Evolutionary conservation across 2,329 filamentous ascomycete genomes (phyloP).

Genomic region (Eurotiales sp.): DNA sequence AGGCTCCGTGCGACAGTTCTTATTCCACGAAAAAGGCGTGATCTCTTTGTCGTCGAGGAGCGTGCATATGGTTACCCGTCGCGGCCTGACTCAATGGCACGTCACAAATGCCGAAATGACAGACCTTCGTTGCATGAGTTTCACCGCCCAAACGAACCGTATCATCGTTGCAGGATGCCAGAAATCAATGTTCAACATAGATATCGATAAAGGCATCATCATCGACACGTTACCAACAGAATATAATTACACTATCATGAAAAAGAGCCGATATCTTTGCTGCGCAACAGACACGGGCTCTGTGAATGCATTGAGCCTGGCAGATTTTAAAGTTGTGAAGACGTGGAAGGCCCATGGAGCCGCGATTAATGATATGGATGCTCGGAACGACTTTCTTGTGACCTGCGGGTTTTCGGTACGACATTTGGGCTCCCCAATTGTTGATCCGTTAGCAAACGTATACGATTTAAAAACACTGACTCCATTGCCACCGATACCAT

Average conservation of each 20-base stretch:
- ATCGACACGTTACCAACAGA: constrained; percentile 69
- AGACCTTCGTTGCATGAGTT: constrained; percentile 91
- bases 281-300: constrained; percentile 79
- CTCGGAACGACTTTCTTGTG: constrained; percentile 88
- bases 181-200: constrained; percentile 74
- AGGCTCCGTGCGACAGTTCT: constrained; percentile 78
- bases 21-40: constrained; percentile 88
- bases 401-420: constrained; percentile 91
- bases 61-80: constrained; percentile 81
- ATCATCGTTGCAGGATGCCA: constrained; percentile 86
- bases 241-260: constrained; percentile 86
- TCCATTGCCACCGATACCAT: constrained; percentile 86
- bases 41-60: constrained; percentile 78
- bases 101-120: constrained; percentile 74
- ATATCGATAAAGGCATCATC: constrained; percentile 68
- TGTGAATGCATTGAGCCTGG: constrained; percentile 81
- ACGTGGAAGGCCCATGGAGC: constrained; percentile 88
- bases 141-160: constrained; percentile 80
- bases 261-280: constrained; percentile 81
- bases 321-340: constrained; percentile 73
- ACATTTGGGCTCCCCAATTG: constrained; percentile 72
- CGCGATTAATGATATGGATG: constrained; percentile 94
- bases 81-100: constrained; percentile 85
- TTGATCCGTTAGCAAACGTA: constrained; percentile 90
- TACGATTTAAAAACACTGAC: constrained; percentile 90